Base-by-base conservation (phyloP, 1,284 basidiomycete species). In the Farysia itapuensis region DNA sequence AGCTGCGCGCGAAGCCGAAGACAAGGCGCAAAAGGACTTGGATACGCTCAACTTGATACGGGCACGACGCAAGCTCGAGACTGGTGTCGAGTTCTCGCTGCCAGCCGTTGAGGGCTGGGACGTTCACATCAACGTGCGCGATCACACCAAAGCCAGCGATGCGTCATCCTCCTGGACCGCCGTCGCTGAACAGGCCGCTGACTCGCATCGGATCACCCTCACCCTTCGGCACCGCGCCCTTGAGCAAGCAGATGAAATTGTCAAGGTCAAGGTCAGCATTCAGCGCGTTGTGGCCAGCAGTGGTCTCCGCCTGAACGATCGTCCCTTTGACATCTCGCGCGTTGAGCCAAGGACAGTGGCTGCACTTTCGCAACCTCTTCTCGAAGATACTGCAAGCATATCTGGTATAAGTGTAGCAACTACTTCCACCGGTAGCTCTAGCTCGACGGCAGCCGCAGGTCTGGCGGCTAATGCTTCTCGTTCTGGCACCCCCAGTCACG, bases 31-130 rank as follows among this genome's bases (percentile, higher is more conserved):
- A 19, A 58, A 67, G 41, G 54, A 60, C 25, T 34, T 64, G 15
- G 48, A 53, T 16, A 66, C 57, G 4, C 42, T 61, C 16, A 38
- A 54, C 30, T 25, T 51, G 5, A 20, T 46, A 13, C 51, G 64
- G 5, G 87, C 89, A 65, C 81, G 84, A 44, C 80, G 82, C 43
- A 81, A 86, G 32, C 79, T 89, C 14, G 85, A 85, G 12, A 81
- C 89, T 22, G 83, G 86, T 0, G 80, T 95, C 35, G 90, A 95
- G 78, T 87, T 89, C 65, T 79, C 85, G 4, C 77, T 98, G 15
- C 87, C 90, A 3, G 82, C 84, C 1, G 78, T 81, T 4, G 85
- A 91, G 61, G 90, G 90, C 7, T 98, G 94, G 94, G 91, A 96
- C 69, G 84, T 94, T 0, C 88, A 87, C 64, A 80, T 82, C 82